Evolutionary conservation across 2,329 filamentous ascomycete species (phyloP).

Genomic region (Neurospora crassa): DNA sequence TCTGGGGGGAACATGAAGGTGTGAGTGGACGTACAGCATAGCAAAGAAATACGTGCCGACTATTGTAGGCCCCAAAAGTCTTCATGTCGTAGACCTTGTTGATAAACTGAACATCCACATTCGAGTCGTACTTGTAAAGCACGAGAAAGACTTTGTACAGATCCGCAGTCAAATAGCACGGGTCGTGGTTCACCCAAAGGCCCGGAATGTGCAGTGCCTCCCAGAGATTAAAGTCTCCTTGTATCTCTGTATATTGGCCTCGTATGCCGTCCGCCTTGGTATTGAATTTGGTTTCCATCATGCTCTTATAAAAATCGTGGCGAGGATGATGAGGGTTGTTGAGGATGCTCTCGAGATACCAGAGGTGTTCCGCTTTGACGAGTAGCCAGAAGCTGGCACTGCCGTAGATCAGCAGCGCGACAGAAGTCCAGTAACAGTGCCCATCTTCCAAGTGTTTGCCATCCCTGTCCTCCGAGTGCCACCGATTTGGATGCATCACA

Average conservation of each 20-base stretch:
- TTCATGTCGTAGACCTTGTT: constrained; percentile 18
- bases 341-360: constrained; percentile 20
- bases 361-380: constrained; percentile 26
- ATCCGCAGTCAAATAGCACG: constrained; percentile 25
- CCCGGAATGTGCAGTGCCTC: constrained; percentile 23
- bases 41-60: constrained; percentile 24
- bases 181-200: constrained; percentile 20
- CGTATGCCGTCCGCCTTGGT: not conserved
- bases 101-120: not conserved
- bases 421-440: constrained; percentile 25
- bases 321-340: constrained; percentile 18
- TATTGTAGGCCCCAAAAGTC: constrained; percentile 24
- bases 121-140: constrained; percentile 19
- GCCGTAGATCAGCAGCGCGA: constrained; percentile 22
- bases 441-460: constrained; percentile 3
- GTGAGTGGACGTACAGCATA: constrained; percentile 11
- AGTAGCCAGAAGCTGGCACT: constrained; percentile 17
- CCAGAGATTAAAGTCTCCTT: constrained; percentile 20
- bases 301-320: constrained; percentile 20
- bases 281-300: not conserved
- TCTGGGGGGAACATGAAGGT: not conserved
- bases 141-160: constrained; percentile 25
- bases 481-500: constrained; percentile 17
- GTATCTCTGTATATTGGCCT: no score
- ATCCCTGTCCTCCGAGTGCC: not conserved